Percentiles rank a stretch among this genome's conserved stretches.
These are phyloP conservation scores for Xylaria bambusicola DNA, from an alignment of 495 filamentous ascomycete genomes.

Conservation along the genomic window DNA sequence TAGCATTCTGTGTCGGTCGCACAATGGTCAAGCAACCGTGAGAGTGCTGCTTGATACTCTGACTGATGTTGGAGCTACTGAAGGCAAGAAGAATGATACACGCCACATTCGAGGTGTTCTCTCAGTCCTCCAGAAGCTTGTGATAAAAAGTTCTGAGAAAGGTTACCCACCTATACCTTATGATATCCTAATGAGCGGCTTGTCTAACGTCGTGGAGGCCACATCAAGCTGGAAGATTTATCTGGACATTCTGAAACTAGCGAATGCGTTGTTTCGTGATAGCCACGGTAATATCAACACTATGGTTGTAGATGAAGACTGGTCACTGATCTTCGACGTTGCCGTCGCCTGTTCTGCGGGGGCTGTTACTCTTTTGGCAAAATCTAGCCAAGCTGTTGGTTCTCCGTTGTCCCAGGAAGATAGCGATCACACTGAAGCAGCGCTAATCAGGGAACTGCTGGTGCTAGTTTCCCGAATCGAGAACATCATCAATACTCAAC, in stretches of 20 bases:
- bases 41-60: conserved; percentile 65
- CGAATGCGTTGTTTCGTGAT: conserved; percentile 52
- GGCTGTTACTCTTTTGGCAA: conserved; percentile 33
- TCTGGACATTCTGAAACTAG: conserved; percentile 57
- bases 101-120: conserved; percentile 66
- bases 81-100: conserved; percentile 57
- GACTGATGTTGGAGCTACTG: conserved; percentile 49
- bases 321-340: conserved; percentile 52
- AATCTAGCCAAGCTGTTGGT: conserved; percentile 35
- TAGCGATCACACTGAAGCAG: conserved; percentile 34
- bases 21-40: conserved; percentile 71
- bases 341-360: conserved; percentile 44
- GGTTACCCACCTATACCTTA: conserved; percentile 64
- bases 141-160: conserved; percentile 58
- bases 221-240: conserved; percentile 51
- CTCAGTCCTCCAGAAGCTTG: conserved; percentile 66
- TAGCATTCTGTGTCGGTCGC: conserved; percentile 75
- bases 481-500: conserved; percentile 34
- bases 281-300: conserved; percentile 43
- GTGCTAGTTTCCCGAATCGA: conserved; percentile 46
- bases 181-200: conserved; percentile 57
- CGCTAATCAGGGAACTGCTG: conserved; percentile 38
- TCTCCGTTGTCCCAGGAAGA: conserved; percentile 22
- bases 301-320: conserved; percentile 55
- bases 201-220: conserved; percentile 59